Evolutionary conservation across 192 early-diverging fungal genomes (phyloP), one percentile per base, ranked within the genome.

Genomic region (Jimgerdemannia flammicorona): DNA sequence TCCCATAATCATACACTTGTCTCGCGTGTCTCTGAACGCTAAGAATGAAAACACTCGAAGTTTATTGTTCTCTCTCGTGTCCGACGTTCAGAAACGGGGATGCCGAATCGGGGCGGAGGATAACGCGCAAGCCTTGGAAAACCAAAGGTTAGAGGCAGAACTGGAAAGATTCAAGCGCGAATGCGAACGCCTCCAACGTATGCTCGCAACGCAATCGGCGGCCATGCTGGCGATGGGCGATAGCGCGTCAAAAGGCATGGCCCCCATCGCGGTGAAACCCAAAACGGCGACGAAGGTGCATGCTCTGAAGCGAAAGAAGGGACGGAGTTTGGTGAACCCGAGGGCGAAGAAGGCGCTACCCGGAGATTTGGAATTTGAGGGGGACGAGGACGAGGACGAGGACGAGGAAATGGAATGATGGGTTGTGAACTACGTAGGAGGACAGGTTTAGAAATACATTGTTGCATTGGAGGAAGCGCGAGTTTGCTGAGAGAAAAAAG

Each of bases 31-130:
- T 17, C 7, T 68, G 17, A 68, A 68, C 40, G 19, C 17, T 8
- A 68, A 68, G 17, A 68, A 68, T n/a, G 67, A 68, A 41, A 41
- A 40, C 17, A 68, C 4, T 40, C 19, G 40, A 68, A 68, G 20
- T 8, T 68, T 68, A 17, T 8, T 68, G 67, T 20, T 40, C 6
- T 4, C 19, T 20, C 19, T 68, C 40, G 67, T 19, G 6, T 20
- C 18, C 8, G 67, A 68, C 19, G 67, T 68, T 68, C 19, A 40
- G 19, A 68, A 68, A 41, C 67, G 67, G 19, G 67, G 67, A 68
- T 68, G 67, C 67, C 7, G 6, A 19, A 68, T 68, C 19, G 67
- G 67, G 29, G 67, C 29, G 9, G 67, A 41, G 40, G 19, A 68
- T 41, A 41, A 6, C 19, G 67, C 18, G 18, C 67, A 20, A 40